These are phyloP conservation scores for Omphalea diandra DNA, from an alignment of 441 rosid species.

Conservation along the genomic window DNA sequence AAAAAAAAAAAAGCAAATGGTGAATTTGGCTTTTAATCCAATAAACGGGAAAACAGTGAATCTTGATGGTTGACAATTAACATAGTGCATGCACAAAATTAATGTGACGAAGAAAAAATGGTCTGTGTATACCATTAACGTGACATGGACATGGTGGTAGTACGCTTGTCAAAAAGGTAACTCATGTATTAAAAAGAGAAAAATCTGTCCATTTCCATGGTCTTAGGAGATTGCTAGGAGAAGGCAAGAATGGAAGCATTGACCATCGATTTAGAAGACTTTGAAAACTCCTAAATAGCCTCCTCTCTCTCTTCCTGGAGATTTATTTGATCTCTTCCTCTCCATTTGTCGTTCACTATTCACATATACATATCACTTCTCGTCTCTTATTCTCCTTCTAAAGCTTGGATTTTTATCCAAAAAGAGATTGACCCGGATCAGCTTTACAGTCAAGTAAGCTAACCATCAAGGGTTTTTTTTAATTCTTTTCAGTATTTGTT, in stretches of 20 bases:
- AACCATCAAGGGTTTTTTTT: constrained; percentile 29
- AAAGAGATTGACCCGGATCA: constrained; percentile 47
- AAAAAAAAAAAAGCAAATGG: too few species aligned
- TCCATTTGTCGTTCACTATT: constrained; percentile 10
- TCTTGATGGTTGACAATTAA: background rate
- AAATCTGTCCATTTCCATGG: constrained; percentile 41
- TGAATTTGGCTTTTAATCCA: too few species aligned
- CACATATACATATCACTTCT: constrained; percentile 8
- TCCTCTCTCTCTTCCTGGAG: constrained; percentile 25
- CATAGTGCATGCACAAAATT: background rate
- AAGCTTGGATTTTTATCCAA: constrained; percentile 20
- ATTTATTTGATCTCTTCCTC: constrained; percentile 33
- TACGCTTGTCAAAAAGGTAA: constrained; percentile 4
- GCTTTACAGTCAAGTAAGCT: constrained; percentile 46
- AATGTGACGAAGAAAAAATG: too few species aligned
- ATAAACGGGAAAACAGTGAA: too few species aligned
- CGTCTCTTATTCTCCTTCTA: constrained; percentile 16
- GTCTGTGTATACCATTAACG: too few species aligned
- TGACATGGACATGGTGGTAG: background rate
- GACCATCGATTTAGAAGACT: constrained; percentile 54
- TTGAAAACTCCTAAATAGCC: constrained; percentile 50
- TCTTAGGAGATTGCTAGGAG: constrained; percentile 47
- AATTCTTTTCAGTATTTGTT: constrained; percentile 20
- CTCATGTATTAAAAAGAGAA: constrained; percentile 14
- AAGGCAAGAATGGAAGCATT: constrained; percentile 57